Percentiles rank a stretch among this genome's conserved stretches.
Conservation (phyloP, 1,139 yeast genomes). For the Yamadazyma buinensis region DNA sequence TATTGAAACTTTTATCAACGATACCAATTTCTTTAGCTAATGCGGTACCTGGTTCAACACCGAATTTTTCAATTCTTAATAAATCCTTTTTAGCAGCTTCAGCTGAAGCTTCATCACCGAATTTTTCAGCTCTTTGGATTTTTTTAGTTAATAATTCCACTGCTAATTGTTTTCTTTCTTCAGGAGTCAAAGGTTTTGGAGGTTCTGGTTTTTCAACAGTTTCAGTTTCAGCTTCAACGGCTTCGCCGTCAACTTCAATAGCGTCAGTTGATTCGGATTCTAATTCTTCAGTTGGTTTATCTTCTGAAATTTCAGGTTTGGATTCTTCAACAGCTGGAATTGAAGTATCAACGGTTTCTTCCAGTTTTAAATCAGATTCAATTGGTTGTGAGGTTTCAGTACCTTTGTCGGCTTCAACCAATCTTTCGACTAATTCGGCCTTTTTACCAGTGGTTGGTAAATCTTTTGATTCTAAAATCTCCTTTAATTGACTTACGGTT, state of each 20-base stretch:
- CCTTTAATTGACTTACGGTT: conserved; percentile 87
- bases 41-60: conserved; percentile 66
- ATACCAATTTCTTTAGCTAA: conserved; percentile 67
- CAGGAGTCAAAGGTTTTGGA: conserved; percentile 51
- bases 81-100: conserved; percentile 57
- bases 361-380: conserved; percentile 12
- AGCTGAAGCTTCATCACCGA: conserved; percentile 59
- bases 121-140: conserved; percentile 70
- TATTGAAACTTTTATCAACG: conserved; percentile 31
- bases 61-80: conserved; percentile 77
- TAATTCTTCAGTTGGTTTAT: conserved; percentile 7
- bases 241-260: conserved; percentile 1
- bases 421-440: conserved; percentile 73
- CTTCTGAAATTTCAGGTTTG: conserved; percentile 9
- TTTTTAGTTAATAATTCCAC: conserved; percentile 65
- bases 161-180: conserved; percentile 68
- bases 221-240: conserved; percentile 11
- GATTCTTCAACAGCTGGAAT: conserved; percentile 6
- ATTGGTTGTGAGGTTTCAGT: conserved; percentile 6
- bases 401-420: conserved; percentile 35
- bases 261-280: conserved; percentile 14
- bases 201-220: conserved; percentile 26
- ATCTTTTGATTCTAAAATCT: conserved; percentile 62
- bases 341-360: conserved; percentile 5
- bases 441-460: conserved; percentile 78